Percentiles rank a stretch among this genome's conserved stretches.
Evolutionary conservation across 805 yeast genomes (phyloP).

Genomic region (Hanseniaspora hatyaiensis): DNA sequence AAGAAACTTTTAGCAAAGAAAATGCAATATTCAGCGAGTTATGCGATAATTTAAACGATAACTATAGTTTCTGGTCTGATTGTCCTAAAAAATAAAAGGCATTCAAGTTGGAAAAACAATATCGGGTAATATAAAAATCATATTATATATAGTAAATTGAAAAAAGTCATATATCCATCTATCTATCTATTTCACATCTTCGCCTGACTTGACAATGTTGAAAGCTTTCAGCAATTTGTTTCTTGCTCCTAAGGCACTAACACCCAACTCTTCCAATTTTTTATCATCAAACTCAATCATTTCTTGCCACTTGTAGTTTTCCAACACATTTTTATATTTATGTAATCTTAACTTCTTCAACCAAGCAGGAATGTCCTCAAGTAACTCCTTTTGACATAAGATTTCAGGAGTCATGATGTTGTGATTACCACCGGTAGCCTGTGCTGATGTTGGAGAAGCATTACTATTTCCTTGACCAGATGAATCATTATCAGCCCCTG

Average conservation of each 20-base stretch:
- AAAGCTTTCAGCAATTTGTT: constrained; percentile 87
- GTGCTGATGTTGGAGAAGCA: no score
- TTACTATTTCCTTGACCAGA: no score
- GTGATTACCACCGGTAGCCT: constrained; percentile 16
- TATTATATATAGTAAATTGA: no score
- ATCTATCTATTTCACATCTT: no score
- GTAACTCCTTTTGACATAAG: constrained; percentile 41
- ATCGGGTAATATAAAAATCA: no score
- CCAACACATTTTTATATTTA: constrained; percentile 79
- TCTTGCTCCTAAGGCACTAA: constrained; percentile 89
- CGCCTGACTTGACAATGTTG: constrained; percentile 58
- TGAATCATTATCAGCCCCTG: neutral
- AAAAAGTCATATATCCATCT: no score
- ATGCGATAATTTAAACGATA: neutral
- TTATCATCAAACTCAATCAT: constrained; percentile 60
- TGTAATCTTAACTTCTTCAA: constrained; percentile 78
- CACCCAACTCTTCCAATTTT: constrained; percentile 67
- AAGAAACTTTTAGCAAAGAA: constrained; percentile 44
- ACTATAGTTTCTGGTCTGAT: constrained; percentile 4
- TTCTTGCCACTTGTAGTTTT: constrained; percentile 65
- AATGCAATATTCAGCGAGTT: neutral
- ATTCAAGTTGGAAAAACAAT: no score
- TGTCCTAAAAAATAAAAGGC: neutral
- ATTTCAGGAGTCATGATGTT: constrained; percentile 38
- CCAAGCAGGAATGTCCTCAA: constrained; percentile 84